Conservation (phyloP, 2,329 filamentous ascomycete genomes). For the Drechmeria coniospora region DNA sequence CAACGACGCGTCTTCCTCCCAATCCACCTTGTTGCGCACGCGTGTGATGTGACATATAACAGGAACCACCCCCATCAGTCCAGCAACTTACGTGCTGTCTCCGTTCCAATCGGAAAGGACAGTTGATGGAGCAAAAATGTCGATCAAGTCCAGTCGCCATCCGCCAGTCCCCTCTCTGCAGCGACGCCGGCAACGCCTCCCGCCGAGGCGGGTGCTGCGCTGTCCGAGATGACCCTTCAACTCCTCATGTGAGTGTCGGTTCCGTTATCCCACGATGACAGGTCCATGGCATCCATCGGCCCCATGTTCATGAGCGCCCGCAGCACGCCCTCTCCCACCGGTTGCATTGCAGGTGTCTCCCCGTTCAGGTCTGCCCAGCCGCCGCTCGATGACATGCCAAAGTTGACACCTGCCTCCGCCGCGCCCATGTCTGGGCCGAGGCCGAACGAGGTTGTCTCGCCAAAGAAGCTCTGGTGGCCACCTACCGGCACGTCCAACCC, state of each 20-base stretch:
- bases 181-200: no score
- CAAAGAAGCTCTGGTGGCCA: constrained; percentile 24
- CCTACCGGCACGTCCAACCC: constrained; percentile 17
- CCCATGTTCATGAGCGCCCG: constrained; percentile 42
- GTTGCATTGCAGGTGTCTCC: constrained; percentile 31
- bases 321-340: constrained; percentile 41
- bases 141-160: no score
- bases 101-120: no score
- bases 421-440: constrained; percentile 9
- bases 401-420: constrained; percentile 15
- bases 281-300: constrained; percentile 45
- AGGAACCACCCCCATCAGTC: no score
- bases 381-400: constrained; percentile 24
- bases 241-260: constrained; percentile 11
- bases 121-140: no score
- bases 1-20: no score
- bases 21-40: no score
- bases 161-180: no score
- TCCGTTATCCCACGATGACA: constrained; percentile 29
- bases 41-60: no score
- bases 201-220: no score
- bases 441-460: constrained; percentile 22
- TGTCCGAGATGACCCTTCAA: no score
- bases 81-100: no score
- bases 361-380: constrained; percentile 28